Percentiles rank a stretch among this genome's conserved stretches.
Evolutionary conservation across 345 rosid species (phyloP).

Genomic region (Sonneratia caseolaris): DNA sequence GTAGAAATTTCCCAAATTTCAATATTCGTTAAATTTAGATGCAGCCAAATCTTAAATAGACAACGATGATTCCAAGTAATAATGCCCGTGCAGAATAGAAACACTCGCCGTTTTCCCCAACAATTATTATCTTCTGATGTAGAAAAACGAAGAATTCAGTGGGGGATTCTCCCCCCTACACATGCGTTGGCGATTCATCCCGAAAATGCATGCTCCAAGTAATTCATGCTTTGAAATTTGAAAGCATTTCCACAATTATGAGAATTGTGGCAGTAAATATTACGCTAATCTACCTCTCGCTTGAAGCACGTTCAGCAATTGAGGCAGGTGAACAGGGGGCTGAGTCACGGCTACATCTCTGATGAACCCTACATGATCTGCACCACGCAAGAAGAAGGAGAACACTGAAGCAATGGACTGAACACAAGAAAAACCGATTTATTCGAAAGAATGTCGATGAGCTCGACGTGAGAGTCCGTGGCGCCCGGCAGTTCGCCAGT

Average conservation of each 20-base stretch:
- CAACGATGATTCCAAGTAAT: neutral
- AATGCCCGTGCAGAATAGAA: neutral
- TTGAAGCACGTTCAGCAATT: conserved; percentile 40
- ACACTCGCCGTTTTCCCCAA: neutral
- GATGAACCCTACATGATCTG: conserved; percentile 54
- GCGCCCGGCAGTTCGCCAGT: neutral
- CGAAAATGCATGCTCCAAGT: neutral
- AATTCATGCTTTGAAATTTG: neutral
- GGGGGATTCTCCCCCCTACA: neutral
- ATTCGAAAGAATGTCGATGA: neutral
- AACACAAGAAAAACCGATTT: neutral
- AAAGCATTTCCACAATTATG: neutral
- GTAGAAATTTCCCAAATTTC: neutral
- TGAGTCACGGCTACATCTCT: conserved; percentile 48
- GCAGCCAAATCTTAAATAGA: neutral
- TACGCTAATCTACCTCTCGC: conserved; percentile 38
- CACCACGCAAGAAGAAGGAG: conserved; percentile 1
- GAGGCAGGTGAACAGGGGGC: conserved; percentile 58
- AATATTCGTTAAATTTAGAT: neutral
- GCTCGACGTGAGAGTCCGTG: neutral
- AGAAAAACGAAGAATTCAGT: neutral
- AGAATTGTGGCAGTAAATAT: neutral
- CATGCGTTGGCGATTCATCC: neutral
- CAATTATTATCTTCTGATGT: neutral
- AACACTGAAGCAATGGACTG: neutral